Percentiles rank a stretch among this genome's conserved stretches.
These are phyloP conservation scores for Alnus glutinosa DNA, from an alignment of 306 rosid genomes.

Conservation along the genomic window DNA sequence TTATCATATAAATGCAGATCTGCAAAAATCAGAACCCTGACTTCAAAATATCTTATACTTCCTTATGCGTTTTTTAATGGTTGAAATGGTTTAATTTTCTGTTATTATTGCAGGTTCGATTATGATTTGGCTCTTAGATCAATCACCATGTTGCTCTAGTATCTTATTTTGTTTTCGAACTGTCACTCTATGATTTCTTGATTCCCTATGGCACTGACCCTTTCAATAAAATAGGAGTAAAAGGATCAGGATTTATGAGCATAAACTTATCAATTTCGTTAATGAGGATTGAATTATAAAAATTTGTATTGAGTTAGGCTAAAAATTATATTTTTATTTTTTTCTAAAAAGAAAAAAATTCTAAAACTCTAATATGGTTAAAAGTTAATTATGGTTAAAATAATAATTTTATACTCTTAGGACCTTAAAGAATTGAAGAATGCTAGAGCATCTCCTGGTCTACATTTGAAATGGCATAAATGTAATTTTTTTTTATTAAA, in stretches of 20 bases:
- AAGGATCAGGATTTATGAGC: background rate
- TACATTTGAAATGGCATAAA: too few species aligned
- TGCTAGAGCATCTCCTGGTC: too few species aligned
- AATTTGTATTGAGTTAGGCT: too few species aligned
- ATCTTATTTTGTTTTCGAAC: background rate
- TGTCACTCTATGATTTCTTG: slow-evolving; percentile 4
- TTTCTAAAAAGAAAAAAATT: too few species aligned
- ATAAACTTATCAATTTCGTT: background rate
- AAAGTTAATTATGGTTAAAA: too few species aligned
- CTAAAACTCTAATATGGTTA: too few species aligned
- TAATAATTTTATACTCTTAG: too few species aligned
- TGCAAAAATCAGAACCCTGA: slow-evolving; percentile 29
- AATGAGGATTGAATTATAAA: too few species aligned
- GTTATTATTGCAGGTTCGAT: slow-evolving; percentile 22
- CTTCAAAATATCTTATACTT: slow-evolving; percentile 24
- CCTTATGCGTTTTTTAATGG: background rate
- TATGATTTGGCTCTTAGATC: slow-evolving; percentile 30
- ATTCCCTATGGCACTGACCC: slow-evolving; percentile 17
- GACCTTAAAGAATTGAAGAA: too few species aligned
- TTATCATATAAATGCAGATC: background rate
- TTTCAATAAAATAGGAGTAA: background rate
- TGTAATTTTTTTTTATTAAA: too few species aligned
- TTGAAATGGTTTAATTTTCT: slow-evolving; percentile 29
- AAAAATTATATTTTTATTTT: too few species aligned
- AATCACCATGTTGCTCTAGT: slow-evolving; percentile 32